Conservation (phyloP, 2,329 filamentous ascomycete species). For the Curvularia eragrostidis region DNA sequence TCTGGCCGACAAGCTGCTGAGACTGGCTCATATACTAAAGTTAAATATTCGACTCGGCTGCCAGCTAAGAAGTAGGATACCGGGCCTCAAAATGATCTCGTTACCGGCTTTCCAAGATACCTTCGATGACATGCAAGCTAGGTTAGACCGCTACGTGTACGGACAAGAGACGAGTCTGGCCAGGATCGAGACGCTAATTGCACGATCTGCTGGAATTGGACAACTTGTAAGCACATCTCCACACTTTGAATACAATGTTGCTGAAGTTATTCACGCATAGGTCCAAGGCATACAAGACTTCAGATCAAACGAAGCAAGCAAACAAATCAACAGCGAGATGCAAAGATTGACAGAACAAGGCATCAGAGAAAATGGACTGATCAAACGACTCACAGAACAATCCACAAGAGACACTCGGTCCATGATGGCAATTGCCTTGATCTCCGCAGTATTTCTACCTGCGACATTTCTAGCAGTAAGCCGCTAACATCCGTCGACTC, state of each 20-base stretch:
- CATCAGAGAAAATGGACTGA: constrained; percentile 18
- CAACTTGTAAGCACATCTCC: constrained; percentile 10
- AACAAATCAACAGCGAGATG: constrained; percentile 18
- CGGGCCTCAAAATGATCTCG: neutral
- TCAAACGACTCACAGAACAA: constrained; percentile 16
- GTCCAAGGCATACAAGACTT: constrained; percentile 19
- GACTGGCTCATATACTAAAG: constrained; percentile 13
- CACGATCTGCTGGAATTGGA: constrained; percentile 11
- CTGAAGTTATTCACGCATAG: constrained; percentile 2
- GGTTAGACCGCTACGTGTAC: constrained; percentile 9
- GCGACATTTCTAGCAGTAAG: constrained; percentile 23
- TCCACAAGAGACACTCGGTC: constrained; percentile 17
- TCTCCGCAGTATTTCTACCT: constrained; percentile 21
- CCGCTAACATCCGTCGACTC: neutral
- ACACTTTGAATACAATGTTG: neutral
- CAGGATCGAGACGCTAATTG: constrained; percentile 16
- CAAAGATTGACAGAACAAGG: constrained; percentile 18
- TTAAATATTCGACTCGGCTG: constrained; percentile 15
- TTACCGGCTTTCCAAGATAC: neutral
- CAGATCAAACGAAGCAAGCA: constrained; percentile 12
- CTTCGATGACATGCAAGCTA: constrained; percentile 3
- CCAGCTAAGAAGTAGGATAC: constrained; percentile 8
- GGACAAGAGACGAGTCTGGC: constrained; percentile 12
- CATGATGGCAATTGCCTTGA: constrained; percentile 21
- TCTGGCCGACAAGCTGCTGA: constrained; percentile 17